Percentiles rank a stretch among this genome's conserved stretches.
Conservation (phyloP, 257 asterid species). For the Solanum ossicruentum region DNA sequence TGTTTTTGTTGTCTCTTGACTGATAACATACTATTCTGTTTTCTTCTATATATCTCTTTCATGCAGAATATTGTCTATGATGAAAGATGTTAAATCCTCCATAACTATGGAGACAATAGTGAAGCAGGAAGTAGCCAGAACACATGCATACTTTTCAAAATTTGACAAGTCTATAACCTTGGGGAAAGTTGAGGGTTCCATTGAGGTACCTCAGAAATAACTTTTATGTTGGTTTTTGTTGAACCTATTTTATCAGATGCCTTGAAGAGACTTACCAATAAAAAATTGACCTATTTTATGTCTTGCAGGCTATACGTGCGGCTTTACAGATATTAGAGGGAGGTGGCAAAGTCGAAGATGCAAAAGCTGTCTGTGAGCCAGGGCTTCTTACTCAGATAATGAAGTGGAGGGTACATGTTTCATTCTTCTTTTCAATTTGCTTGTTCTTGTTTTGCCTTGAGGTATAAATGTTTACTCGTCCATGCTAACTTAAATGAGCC, state of each 20-base stretch:
- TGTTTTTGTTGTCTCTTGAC: not conserved
- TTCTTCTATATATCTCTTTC: not conserved
- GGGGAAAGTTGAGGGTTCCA: constrained; percentile 71
- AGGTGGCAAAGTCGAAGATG: constrained; percentile 69
- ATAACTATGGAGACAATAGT: constrained; percentile 32
- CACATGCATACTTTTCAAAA: constrained; percentile 28
- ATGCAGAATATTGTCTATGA: constrained; percentile 45
- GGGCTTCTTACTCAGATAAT: constrained; percentile 53
- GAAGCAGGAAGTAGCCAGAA: constrained; percentile 37
- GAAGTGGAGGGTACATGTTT: constrained; percentile 55
- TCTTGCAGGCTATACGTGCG: constrained; percentile 60
- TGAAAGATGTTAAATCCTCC: constrained; percentile 43
- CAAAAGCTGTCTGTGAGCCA: constrained; percentile 67
- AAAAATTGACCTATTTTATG: not conserved
- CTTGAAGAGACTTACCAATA: not conserved
- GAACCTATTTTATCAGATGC: not conserved
- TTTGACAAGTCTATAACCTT: constrained; percentile 38
- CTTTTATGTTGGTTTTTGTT: not conserved
- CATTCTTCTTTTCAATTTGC: not conserved
- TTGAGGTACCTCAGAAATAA: constrained; percentile 41
- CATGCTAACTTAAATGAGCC: not conserved
- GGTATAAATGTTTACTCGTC: not conserved
- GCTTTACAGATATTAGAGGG: constrained; percentile 53
- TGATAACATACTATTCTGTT: not conserved
- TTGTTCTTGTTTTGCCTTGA: not conserved